Evolutionary conservation across 768 basidiomycete species (phyloP).

Genomic region (Jaapia argillacea): DNA sequence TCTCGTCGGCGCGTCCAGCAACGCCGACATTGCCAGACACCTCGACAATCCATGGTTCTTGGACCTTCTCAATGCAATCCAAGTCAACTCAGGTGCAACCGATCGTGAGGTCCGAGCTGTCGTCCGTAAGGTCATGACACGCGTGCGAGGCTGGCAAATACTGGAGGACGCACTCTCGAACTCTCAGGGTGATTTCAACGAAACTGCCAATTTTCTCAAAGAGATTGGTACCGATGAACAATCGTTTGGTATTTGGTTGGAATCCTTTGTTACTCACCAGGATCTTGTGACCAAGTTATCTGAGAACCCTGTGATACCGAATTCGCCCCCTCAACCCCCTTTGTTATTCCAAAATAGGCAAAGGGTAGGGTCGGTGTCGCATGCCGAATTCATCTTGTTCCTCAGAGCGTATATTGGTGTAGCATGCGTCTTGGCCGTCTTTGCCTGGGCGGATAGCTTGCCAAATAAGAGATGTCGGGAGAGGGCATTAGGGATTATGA

Average conservation of each 20-base stretch:
- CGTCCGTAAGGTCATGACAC: slow-evolving; percentile 34
- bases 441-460: slow-evolving; percentile 74
- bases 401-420: slow-evolving; percentile 62
- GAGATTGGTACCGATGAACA: slow-evolving; percentile 58
- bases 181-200: slow-evolving; percentile 37
- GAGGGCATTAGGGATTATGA: slow-evolving; percentile 49
- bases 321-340: slow-evolving; percentile 25
- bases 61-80: slow-evolving; percentile 27
- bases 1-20: slow-evolving; percentile 56
- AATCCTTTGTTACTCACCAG: slow-evolving; percentile 51
- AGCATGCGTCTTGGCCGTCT: slow-evolving; percentile 55
- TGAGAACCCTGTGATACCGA: slow-evolving; percentile 27
- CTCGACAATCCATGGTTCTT: slow-evolving; percentile 35
- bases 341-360: slow-evolving; percentile 23
- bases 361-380: slow-evolving; percentile 17
- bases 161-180: slow-evolving; percentile 56
- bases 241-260: slow-evolving; percentile 65
- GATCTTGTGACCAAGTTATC: slow-evolving; percentile 37
- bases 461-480: slow-evolving; percentile 56
- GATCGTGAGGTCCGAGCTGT: slow-evolving; percentile 31
- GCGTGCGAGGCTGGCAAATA: slow-evolving; percentile 47
- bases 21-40: slow-evolving; percentile 49
- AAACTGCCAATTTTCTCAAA: slow-evolving; percentile 40
- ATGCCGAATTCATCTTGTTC: slow-evolving; percentile 54
- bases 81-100: slow-evolving; percentile 24